Base-by-base conservation (phyloP, 345 rosid genomes). In the Eutrema yunnanense region DNA sequence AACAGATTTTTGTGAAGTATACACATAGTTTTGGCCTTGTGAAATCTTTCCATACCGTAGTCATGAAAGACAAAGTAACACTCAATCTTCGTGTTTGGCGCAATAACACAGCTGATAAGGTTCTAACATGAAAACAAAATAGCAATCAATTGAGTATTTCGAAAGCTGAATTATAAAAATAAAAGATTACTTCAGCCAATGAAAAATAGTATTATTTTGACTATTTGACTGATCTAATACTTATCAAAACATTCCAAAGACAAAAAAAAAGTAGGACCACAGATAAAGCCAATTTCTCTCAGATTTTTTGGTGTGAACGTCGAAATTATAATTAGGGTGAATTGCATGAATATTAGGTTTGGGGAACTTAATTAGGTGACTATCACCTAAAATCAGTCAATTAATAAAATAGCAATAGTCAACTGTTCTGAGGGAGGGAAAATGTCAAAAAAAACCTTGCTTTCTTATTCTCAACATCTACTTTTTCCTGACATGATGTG, bases 31-130 rank as follows among this genome's bases (percentile, higher is more conserved):
- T 19, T 19, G 22, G 22, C 1, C 22, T 19, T 19, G 22, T 19
- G 22, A 1, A 19, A 19, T 19, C 1, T 19, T 19, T 19, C 22
- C 22, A 19, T 19, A 19, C 22, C 22, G 22, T 19, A 19, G 1
- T 19, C 22, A 19, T 51, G 38, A 66, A 52, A 51, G 60, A 52
- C 59, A 51, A 66, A 40, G 40, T 51, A 66, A 38, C 71, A 66
- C 4, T 51, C 60, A 66, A 66, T 50, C 46, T 36, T 13, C 19
- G 33, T 34, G 30, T 4, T 48, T 47, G 57, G 13, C 5, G 33
- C 57, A 48, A 2, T 49, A 16, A 49, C 30, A 19, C 12, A 37
- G 34, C 19, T 50, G 56, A 64, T 49, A 49, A 36, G 55, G 4
- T 47, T 63, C 4, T 19, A 34, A 13, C 47, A 37, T 26, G 37